phyloP scores from a whole-genome alignment of 2,329 filamentous ascomycete species.

The Fusarium vanettenii region DNA sequence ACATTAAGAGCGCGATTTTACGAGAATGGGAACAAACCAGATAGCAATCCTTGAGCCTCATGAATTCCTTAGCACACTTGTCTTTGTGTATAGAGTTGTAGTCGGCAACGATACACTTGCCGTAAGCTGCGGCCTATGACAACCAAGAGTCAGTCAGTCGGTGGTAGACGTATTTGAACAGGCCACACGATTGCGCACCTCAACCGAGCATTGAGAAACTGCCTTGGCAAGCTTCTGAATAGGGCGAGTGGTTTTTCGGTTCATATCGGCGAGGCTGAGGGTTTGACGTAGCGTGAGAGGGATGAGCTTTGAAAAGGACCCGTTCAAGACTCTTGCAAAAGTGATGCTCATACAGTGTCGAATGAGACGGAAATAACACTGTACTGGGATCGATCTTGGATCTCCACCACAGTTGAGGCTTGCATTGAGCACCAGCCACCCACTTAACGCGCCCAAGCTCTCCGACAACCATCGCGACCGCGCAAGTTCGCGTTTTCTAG shows the following conservation, averaged over 20 bases:
- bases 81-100: constrained; percentile 93
- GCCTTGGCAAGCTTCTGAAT: constrained; percentile 67
- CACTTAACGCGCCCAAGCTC: constrained; percentile 43
- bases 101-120: constrained; percentile 89
- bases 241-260: constrained; percentile 52
- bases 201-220: constrained; percentile 65
- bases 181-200: constrained; percentile 54
- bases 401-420: constrained; percentile 14
- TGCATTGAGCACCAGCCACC: constrained; percentile 37
- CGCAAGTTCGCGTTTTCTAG: constrained; percentile 36
- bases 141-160: not conserved
- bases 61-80: constrained; percentile 88
- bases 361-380: not conserved
- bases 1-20: not conserved
- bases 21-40: constrained; percentile 67
- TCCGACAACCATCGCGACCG: constrained; percentile 36
- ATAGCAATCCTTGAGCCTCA: constrained; percentile 88
- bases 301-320: not conserved
- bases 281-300: not conserved
- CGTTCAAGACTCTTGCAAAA: not conserved
- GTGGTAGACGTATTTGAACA: not conserved
- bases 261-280: constrained; percentile 35
- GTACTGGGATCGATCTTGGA: not conserved
- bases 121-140: constrained; percentile 81
- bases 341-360: constrained; percentile 20